phyloP scores from a whole-genome alignment of 169 alveolate species.

The Neospora caninum region DNA sequence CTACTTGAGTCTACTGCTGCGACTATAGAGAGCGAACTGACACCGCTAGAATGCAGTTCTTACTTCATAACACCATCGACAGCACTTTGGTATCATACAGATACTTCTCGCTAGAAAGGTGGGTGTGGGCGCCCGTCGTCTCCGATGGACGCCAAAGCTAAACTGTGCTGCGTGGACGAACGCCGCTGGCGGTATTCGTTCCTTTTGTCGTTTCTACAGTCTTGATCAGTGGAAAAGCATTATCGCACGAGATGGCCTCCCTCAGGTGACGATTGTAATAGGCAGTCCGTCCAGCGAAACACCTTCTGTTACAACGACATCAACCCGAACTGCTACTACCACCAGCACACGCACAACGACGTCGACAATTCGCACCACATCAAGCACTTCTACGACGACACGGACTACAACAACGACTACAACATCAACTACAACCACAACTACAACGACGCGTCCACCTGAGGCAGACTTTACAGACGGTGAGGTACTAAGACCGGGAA shows the following conservation, averaged over 20 bases:
- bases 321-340: neutral
- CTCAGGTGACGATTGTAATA: neutral
- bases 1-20: too few species aligned
- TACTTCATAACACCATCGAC: too few species aligned
- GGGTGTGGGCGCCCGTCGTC: too few species aligned
- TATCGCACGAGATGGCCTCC: neutral
- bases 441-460: neutral
- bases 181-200: too few species aligned
- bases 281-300: neutral
- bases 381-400: neutral
- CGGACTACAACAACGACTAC: conserved; percentile 3
- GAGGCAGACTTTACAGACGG: conserved; percentile 30
- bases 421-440: conserved; percentile 2
- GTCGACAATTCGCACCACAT: neutral
- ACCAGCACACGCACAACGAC: neutral
- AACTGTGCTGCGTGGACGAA: too few species aligned
- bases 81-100: too few species aligned
- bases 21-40: too few species aligned
- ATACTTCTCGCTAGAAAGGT: too few species aligned
- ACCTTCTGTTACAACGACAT: neutral
- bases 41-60: too few species aligned
- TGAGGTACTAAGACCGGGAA: neutral
- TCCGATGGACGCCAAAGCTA: too few species aligned
- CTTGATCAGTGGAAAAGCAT: conserved; percentile 28
- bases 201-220: neutral